Base-by-base conservation (phyloP, 164 flowering plant species). In the Magnolia sinica region DNA sequence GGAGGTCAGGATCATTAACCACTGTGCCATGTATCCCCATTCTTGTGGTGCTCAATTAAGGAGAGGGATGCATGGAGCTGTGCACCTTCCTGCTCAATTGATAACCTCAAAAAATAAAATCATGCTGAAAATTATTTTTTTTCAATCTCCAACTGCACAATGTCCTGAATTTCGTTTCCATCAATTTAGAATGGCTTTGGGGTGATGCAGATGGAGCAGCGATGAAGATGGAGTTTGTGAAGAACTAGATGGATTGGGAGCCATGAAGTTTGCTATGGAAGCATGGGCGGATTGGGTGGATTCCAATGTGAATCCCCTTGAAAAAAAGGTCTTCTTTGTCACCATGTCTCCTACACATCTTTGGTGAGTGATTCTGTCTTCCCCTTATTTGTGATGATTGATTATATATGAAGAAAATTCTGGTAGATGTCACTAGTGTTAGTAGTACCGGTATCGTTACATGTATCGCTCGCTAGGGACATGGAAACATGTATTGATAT, bases 281-380 rank as follows among this genome's bases (percentile, higher is more conserved):
- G 78, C 93, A 16, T 94, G 97, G 98, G 98, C 97, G 24, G 84
- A 91, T 29, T 94, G 98, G 99, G 90, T 94, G 66, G 82, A 83
- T 63, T 76, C 89, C 29, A 88, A 87, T 10, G 87, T 87, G 18
- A 80, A 89, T 87, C 92, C 91, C 63, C 69, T 73, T 3, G 82
- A 78, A 84, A 89, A 88, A 85, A 85, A 80, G 61, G 89, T 89
- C 73, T 94, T 94, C 83, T 96, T 91, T 77, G 94, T 92, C 58
- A 94, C 96, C 69, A 94, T 96, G 99, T 96, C 99, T 7, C 98
- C 99, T 14, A 92, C 98, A 10, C 98, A 96, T 86, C 88, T 87
- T 68, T 86, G 88, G 99, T 96, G 71, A 82, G 87, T 80, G 22
- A 16, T 64, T 19, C 22, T 37, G 45, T 64, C 27, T n/a, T n/a